Base-by-base conservation (phyloP, 768 basidiomycete genomes). In the Termitomyces sp. region DNA sequence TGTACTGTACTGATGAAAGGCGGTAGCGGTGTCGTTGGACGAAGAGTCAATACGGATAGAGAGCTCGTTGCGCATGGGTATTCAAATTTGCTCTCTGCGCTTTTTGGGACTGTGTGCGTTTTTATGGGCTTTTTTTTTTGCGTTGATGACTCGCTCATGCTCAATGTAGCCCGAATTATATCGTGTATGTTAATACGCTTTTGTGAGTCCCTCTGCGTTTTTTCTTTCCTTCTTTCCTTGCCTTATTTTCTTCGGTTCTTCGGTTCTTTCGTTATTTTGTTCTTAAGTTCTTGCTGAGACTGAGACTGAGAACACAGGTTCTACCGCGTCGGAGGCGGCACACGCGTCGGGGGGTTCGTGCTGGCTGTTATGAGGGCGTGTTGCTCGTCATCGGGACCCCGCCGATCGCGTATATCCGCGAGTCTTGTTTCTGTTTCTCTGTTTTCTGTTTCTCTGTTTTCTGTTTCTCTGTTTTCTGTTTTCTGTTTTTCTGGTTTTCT, bases 41-140 rank as follows among this genome's bases (percentile, higher is more conserved):
- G 85, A 88, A 64, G 94, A 98, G 72, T 97, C 58, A 86, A 97
- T 62, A 94, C 95, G 0, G 87, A 98, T 70, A 87, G 87, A 59
- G 96, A 99, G 68, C 85, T 98, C 10, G 82, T 97, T 46, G 92
- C 82, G 0, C 96, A 99, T 68, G 96, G 96, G 9, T 87, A 91
- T 59, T 94, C 93, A 1, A 98, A 99, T 68, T 62, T 98, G 4
- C 74, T 90, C 0, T 84, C 94, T 2, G 95, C 94, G 2, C 49
- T 87, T 1, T 63, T 90, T 29, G 94, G 95, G 7, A 87, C 89
- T 8, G 92, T 95, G 79, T 91, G 76, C 59, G n/a, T n/a, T n/a
- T n/a, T n/a, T n/a, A n/a, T n/a, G n/a, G n/a, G n/a, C n/a, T n/a
- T n/a, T n/a, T n/a, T n/a, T n/a, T n/a, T n/a, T n/a, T n/a, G n/a